Conservation (phyloP, 495 filamentous ascomycete genomes). For the Hypoxylon rickii region DNA sequence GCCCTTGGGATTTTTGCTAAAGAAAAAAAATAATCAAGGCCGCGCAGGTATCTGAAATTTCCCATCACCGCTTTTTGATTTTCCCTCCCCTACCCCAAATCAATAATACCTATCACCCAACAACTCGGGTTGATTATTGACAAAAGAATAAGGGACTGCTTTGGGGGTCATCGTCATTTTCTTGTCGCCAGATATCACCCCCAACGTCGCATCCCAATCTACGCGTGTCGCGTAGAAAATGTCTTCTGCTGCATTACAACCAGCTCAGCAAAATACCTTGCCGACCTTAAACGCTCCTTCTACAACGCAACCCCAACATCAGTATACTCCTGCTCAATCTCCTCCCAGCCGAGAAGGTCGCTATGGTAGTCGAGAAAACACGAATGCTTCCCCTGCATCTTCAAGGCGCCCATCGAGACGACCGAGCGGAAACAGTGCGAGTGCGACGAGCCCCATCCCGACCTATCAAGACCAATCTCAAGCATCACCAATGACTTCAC, state of each 20-base stretch:
- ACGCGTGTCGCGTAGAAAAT: conserved; percentile 47
- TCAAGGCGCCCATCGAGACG: conserved; percentile 55
- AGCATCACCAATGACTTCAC: conserved; percentile 54
- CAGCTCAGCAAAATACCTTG: conserved; percentile 54
- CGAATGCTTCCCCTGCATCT: conserved; percentile 44
- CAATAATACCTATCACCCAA: conserved; percentile 5
- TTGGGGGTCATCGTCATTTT: neutral
- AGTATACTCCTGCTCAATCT: conserved; percentile 46
- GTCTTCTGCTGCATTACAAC: conserved; percentile 62
- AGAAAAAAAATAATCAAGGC: conserved; percentile 8
- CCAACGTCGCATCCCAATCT: conserved; percentile 12
- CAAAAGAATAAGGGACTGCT: neutral
- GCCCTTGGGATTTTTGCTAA: conserved; percentile 26
- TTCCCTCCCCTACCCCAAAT: conserved; percentile 2
- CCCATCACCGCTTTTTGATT: conserved; percentile 2
- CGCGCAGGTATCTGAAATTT: conserved; percentile 19
- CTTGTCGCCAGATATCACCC: conserved; percentile 8
- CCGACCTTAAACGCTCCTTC: conserved; percentile 53
- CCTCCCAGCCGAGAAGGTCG: conserved; percentile 48
- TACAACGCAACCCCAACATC: conserved; percentile 51
- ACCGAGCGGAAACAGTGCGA: conserved; percentile 59
- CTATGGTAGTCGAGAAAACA: conserved; percentile 47
- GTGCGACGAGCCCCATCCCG: conserved; percentile 33
- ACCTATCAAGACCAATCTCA: conserved; percentile 42
- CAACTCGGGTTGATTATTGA: conserved; percentile 8